phyloP scores from a whole-genome alignment of 1,139 yeast genomes.

The Yamadazyma atlantica region DNA sequence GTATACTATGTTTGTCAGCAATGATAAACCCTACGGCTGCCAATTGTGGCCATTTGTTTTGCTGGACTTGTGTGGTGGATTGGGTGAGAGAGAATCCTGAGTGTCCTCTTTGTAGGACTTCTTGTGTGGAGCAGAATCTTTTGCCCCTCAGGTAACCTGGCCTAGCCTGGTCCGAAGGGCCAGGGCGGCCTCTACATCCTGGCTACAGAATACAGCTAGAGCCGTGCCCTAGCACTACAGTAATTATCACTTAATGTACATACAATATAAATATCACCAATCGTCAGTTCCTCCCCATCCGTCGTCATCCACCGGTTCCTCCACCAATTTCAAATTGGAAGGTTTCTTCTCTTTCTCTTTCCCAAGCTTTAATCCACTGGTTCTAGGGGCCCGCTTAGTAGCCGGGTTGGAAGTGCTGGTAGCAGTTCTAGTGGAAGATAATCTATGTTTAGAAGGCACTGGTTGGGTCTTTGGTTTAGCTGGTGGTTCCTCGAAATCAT shows the following conservation, averaged over 20 bases:
- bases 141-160: slow-evolving; percentile 61
- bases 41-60: slow-evolving; percentile 88
- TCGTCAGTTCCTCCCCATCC: slow-evolving; percentile 53
- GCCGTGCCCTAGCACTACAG: no score
- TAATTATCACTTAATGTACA: neutral
- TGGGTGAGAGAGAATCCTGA: slow-evolving; percentile 90
- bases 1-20: slow-evolving; percentile 78
- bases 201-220: no score
- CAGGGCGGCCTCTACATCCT: no score
- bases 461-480: slow-evolving; percentile 1
- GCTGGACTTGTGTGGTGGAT: slow-evolving; percentile 88
- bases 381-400: neutral
- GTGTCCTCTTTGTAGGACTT: slow-evolving; percentile 88
- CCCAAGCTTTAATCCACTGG: slow-evolving; percentile 27
- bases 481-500: slow-evolving; percentile 10
- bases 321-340: slow-evolving; percentile 36
- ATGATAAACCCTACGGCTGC: slow-evolving; percentile 86
- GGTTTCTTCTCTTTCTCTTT: slow-evolving; percentile 22
- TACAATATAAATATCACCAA: slow-evolving; percentile 16
- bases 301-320: slow-evolving; percentile 43
- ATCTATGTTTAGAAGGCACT: no score
- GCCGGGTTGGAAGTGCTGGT: neutral
- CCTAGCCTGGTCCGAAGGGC: no score
- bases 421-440: no score
- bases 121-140: slow-evolving; percentile 70